These are phyloP conservation scores for Letharia lupina DNA, from an alignment of 495 filamentous ascomycete species.

Conservation along the genomic window DNA sequence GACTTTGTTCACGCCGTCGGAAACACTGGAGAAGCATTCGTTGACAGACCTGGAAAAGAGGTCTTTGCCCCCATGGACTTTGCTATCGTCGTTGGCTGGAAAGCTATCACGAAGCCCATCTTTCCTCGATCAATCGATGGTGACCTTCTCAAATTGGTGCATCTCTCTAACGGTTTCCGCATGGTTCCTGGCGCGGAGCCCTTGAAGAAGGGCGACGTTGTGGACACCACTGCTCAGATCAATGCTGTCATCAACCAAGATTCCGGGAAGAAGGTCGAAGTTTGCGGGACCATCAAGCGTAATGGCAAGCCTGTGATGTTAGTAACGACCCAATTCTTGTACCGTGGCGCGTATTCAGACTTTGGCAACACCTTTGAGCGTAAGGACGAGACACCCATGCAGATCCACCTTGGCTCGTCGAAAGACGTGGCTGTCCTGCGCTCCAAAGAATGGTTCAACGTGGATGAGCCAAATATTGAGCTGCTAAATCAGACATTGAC, in stretches of 20 bases:
- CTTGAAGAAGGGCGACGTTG: constrained; percentile 84
- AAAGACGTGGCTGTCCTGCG: constrained; percentile 90
- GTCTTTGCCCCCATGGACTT: constrained; percentile 98
- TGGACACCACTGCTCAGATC: constrained; percentile 90
- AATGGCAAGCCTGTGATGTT: constrained; percentile 91
- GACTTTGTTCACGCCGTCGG: constrained; percentile 98
- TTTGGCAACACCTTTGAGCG: constrained; percentile 98
- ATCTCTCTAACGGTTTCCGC: constrained; percentile 93
- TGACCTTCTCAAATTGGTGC: constrained; percentile 87
- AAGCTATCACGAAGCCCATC: constrained; percentile 97
- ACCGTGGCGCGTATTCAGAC: constrained; percentile 84
- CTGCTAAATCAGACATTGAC: constrained; percentile 84
- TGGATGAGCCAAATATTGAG: constrained; percentile 71
- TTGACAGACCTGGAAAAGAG: constrained; percentile 89
- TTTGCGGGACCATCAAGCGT: constrained; percentile 88
- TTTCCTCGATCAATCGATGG: constrained; percentile 93
- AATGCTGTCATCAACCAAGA: constrained; percentile 98
- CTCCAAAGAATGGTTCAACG: constrained; percentile 94
- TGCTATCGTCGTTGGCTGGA: constrained; percentile 97
- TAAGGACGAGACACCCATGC: constrained; percentile 91
- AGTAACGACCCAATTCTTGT: constrained; percentile 95
- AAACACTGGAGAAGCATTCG: constrained; percentile 97
- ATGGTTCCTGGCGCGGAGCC: constrained; percentile 96
- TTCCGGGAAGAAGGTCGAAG: constrained; percentile 98
- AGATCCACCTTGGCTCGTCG: constrained; percentile 73